Percentiles rank a stretch among this genome's conserved stretches.
These are phyloP conservation scores for Exophiala alcalophila DNA, from an alignment of 2,329 filamentous ascomycete genomes.

Conservation along the genomic window DNA sequence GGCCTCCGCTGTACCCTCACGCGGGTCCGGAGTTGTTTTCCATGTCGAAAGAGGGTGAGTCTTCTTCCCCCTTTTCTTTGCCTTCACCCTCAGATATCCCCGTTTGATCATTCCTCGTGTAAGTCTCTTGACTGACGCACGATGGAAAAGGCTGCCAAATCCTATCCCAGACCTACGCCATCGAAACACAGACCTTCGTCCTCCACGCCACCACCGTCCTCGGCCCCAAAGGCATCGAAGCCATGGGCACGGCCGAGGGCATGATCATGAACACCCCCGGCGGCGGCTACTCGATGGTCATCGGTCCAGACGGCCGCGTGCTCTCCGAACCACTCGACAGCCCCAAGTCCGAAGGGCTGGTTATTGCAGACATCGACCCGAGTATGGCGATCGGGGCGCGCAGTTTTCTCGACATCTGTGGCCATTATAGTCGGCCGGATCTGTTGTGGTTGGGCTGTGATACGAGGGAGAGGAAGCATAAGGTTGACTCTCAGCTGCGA, in stretches of 20 bases:
- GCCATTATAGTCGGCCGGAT: constrained; percentile 53
- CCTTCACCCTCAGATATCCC: too few relatives aligned
- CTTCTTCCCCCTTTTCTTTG: neutral
- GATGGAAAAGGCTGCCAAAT: constrained; percentile 35
- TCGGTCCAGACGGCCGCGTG: constrained; percentile 51
- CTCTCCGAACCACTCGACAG: constrained; percentile 40
- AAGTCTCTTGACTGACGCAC: neutral
- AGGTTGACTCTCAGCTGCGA: constrained; percentile 14
- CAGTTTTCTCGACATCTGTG: constrained; percentile 46
- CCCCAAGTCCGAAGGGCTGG: constrained; percentile 46
- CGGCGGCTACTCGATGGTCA: constrained; percentile 48
- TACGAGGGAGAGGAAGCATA: constrained; percentile 22
- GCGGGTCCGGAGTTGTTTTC: constrained; percentile 26
- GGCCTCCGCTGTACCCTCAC: constrained; percentile 39
- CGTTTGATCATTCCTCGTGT: neutral
- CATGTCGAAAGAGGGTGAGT: constrained; percentile 28
- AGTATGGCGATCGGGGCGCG: constrained; percentile 42
- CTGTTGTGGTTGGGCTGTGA: constrained; percentile 48
- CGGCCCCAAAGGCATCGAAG: constrained; percentile 43
- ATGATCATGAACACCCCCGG: constrained; percentile 41
- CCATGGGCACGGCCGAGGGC: constrained; percentile 43
- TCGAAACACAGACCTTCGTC: constrained; percentile 56
- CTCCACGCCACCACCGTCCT: constrained; percentile 53
- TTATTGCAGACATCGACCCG: constrained; percentile 51
- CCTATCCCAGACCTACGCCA: constrained; percentile 54